Base-by-base conservation (phyloP, 176 grass and related monocot genomes). In the Carex littledalei region DNA sequence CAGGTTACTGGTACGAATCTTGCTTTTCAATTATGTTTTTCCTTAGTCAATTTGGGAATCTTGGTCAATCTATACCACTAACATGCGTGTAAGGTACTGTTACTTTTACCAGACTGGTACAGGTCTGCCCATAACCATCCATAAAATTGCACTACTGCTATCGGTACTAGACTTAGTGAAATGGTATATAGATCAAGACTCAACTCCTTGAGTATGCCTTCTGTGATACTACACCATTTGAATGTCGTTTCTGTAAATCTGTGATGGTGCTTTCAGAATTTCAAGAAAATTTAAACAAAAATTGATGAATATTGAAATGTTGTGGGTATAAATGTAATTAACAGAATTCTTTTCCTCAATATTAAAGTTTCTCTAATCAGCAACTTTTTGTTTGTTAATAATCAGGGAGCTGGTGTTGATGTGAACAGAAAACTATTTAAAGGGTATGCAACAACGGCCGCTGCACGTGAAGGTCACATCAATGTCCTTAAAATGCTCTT, bases 371-470 rank as follows among this genome's bases (percentile, higher is more conserved):
- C 9, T 17, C 79, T 64, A 81, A 64, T 64, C 20, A 47, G 60
- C 1, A 60, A 81, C 17, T 13, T 14, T 45, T 15, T 63, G 1
- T 63, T 64, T 76, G 71, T 13, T 53, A 26, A 60, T 55, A 14
- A 64, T 32, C 83, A 92, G 91, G 60, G 35, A 45, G 78, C 86
- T 55, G 88, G 91, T 22, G 91, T 86, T 84, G 86, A 90, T 70
- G 88, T 93, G 43, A 93, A 93, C 83, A 73, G 82, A 77, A 88
- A 93, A 54, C 77, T 93, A 75, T 93, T 90, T 72, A 84, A 86
- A 16, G 91, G 91, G 61, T 93, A 90, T 81, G 73, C 91, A 78
- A 88, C 88, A 70, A 93, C 91, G 17, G 91, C 86, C 80, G 88
- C 91, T 37, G 91, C 88, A 52, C 88, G 83, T 34, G 78, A 88